Evolutionary conservation across 441 rosid genomes (phyloP), one percentile per base, ranked within the genome.

Genomic region (Gossypium schwendimanii): DNA sequence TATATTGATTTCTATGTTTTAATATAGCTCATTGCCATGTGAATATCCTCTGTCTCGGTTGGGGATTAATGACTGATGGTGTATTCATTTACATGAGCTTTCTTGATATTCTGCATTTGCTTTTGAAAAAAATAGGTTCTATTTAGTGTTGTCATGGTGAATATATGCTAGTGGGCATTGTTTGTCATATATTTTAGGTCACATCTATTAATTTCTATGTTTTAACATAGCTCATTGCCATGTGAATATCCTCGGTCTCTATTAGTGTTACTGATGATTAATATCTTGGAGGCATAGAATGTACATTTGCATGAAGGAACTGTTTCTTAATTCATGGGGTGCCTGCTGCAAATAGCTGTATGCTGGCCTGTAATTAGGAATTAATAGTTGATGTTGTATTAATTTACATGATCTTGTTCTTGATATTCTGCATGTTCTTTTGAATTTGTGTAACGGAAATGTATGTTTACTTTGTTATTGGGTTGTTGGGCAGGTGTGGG

Each of bases 401-500:
- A n/a, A 6, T 45, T 47, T 64, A 47, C 18, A 15, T 6, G 26
- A 26, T 44, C 2, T 59, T 71, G 4, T 71, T 10, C 26, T 57
- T 59, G 24, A 14, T 71, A 39, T 58, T 49, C 3, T 41, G 39
- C 24, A 4, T 11, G 7, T 24, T 6, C 3, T 41, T 69, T 28
- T 63, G 17, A 14, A 8, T 44, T 73, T 72, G 72, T 58, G 72
- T 33, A 54, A 17, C 21, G n/a, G 68, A 33, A 41, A 0, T 73
- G 0, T 63, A 15, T 75, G 72, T 63, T 65, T 71, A 15, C 69
- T 75, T 52, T 64, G 36, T 26, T 45, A 60, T 49, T 75, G 66
- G 59, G 68, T 69, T 68, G 36, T 33, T 58, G 53, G 64, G 63
- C 82, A 89, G 99, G 99, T 84, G 99, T 93, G 72, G 99, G 99